phyloP scores from a whole-genome alignment of 2,329 filamentous ascomycete species.

The Gnomoniopsis sp. region DNA sequence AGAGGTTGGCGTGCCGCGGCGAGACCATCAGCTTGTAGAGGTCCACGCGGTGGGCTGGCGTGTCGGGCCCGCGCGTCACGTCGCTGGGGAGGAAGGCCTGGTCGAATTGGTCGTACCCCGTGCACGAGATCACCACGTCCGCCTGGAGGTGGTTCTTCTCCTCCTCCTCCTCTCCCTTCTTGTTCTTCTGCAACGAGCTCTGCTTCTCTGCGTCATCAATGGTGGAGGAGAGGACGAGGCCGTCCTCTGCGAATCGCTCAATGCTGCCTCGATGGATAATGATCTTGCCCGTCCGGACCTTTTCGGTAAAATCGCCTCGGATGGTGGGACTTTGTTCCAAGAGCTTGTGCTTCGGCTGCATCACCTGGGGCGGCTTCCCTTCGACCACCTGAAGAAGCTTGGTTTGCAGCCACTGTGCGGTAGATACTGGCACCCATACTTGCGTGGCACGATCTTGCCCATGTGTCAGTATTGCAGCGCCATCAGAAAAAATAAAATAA shows the following conservation, averaged over 20 bases:
- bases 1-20: slow-evolving; percentile 29
- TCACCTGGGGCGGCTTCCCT: slow-evolving; percentile 28
- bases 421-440: slow-evolving; percentile 24
- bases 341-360: slow-evolving; percentile 32
- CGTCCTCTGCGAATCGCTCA: slow-evolving; percentile 26
- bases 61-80: slow-evolving; percentile 20
- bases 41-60: slow-evolving; percentile 24
- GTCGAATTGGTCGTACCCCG: slow-evolving; percentile 27
- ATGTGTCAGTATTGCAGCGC: not conserved
- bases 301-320: slow-evolving; percentile 30
- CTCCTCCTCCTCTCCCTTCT: slow-evolving; percentile 23
- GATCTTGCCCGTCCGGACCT: slow-evolving; percentile 29
- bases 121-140: slow-evolving; percentile 31
- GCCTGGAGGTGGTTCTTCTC: slow-evolving; percentile 28
- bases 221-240: slow-evolving; percentile 24
- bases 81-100: slow-evolving; percentile 28
- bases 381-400: slow-evolving; percentile 28
- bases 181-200: slow-evolving; percentile 4
- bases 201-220: not conserved
- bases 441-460: slow-evolving; percentile 26
- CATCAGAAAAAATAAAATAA: not conserved
- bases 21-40: slow-evolving; percentile 31
- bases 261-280: slow-evolving; percentile 30
- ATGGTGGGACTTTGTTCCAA: slow-evolving; percentile 32
- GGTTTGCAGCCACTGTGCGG: slow-evolving; percentile 29